These are phyloP conservation scores for Penicillium nordicum DNA, from an alignment of 2,329 filamentous ascomycete genomes.

Conservation along the genomic window DNA sequence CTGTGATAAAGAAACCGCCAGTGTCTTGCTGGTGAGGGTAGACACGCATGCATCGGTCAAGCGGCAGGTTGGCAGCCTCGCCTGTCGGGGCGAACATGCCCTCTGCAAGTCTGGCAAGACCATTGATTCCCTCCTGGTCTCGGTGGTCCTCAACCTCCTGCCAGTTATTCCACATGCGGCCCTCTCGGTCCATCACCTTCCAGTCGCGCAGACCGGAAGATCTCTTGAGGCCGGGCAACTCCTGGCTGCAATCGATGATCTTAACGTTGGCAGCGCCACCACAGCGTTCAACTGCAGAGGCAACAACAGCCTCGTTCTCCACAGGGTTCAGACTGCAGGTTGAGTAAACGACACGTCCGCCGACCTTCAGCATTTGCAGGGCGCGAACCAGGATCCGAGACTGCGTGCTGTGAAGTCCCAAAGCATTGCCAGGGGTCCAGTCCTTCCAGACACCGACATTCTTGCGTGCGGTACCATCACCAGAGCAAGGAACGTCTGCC, in stretches of 20 bases:
- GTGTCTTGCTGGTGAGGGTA: slow-evolving; percentile 96
- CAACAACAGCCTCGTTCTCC: slow-evolving; percentile 91
- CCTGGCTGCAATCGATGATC: slow-evolving; percentile 76
- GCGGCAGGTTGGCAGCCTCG: slow-evolving; percentile 60
- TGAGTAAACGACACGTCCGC: slow-evolving; percentile 92
- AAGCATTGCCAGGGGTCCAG: slow-evolving; percentile 81
- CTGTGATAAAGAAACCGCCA: slow-evolving; percentile 95
- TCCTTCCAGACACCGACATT: slow-evolving; percentile 93
- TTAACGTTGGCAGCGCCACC: slow-evolving; percentile 78
- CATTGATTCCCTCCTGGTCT: slow-evolving; percentile 57
- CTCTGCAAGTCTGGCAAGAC: slow-evolving; percentile 67
- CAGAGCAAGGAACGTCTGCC: slow-evolving; percentile 94
- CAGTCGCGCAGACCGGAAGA: slow-evolving; percentile 73
- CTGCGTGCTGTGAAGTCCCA: slow-evolving; percentile 85
- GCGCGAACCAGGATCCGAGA: slow-evolving; percentile 85
- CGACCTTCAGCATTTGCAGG: slow-evolving; percentile 92
- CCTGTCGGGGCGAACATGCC: slow-evolving; percentile 77
- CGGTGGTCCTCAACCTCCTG: slow-evolving; percentile 71
- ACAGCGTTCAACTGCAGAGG: slow-evolving; percentile 83
- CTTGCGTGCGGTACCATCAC: slow-evolving; percentile 90
- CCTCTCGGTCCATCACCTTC: slow-evolving; percentile 87
- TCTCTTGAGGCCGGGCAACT: slow-evolving; percentile 73
- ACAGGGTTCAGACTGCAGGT: slow-evolving; percentile 99
- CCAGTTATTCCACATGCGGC: slow-evolving; percentile 76
- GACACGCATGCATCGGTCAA: slow-evolving; percentile 88